Evolutionary conservation across 257 asterid species (phyloP).

Genomic region (Thymus mandschuricus): DNA sequence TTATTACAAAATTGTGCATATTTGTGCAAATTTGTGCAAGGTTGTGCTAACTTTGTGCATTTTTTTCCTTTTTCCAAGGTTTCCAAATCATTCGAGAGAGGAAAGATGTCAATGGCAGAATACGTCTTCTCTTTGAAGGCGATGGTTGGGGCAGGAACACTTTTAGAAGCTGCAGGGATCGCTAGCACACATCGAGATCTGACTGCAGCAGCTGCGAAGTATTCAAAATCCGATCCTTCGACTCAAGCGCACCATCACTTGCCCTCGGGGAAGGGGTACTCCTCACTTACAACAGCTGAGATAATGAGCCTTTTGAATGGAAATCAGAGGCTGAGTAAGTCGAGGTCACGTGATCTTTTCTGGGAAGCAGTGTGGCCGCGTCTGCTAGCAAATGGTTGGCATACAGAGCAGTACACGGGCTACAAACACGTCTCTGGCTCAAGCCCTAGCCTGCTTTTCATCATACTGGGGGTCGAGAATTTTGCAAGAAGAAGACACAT

Average conservation of each 20-base stretch:
- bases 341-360: conserved; percentile 65
- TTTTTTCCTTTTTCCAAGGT: conserved; percentile 43
- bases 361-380: conserved; percentile 95
- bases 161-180: conserved; percentile 66
- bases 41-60: neutral
- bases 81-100: conserved; percentile 52
- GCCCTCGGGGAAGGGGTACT: conserved; percentile 39
- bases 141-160: conserved; percentile 54
- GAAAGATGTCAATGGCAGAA: conserved; percentile 51
- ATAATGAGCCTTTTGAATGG: conserved; percentile 61
- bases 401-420: conserved; percentile 61
- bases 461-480: conserved; percentile 60
- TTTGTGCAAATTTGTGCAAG: neutral
- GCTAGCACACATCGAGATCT: conserved; percentile 68
- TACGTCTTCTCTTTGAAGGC: conserved; percentile 55
- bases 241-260: neutral
- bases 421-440: conserved; percentile 40
- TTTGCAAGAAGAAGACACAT: conserved; percentile 60
- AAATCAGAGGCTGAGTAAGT: conserved; percentile 63
- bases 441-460: conserved; percentile 55
- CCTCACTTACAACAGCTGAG: conserved; percentile 60
- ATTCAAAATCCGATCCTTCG: conserved; percentile 42
- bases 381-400: conserved; percentile 80
- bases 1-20: neutral
- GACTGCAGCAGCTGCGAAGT: conserved; percentile 51